Conservation (phyloP, 2,329 filamentous ascomycete species). For the Orbilia ellipsospora region DNA sequence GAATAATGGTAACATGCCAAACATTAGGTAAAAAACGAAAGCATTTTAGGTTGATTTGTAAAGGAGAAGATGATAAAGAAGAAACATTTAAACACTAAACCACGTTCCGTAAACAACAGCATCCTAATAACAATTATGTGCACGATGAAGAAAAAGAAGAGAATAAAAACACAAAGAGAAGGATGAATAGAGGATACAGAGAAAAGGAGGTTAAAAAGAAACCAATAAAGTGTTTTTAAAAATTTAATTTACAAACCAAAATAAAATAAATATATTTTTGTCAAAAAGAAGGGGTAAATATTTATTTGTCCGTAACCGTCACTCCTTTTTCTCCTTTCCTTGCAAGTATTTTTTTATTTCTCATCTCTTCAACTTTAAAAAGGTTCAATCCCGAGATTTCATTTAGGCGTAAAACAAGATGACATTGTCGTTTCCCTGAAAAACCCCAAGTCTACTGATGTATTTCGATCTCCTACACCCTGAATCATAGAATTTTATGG, state of each 20-base stretch:
- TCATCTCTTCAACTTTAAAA: too few species aligned
- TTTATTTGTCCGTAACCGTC: slow-evolving; percentile 16
- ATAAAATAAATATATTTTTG: slow-evolving; percentile 35
- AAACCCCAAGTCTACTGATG: neutral
- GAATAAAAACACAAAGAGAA: slow-evolving; percentile 14
- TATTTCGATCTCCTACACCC: neutral
- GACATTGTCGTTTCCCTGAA: neutral
- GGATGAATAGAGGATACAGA: slow-evolving; percentile 9
- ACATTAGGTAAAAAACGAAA: slow-evolving; percentile 15
- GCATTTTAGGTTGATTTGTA: slow-evolving; percentile 29
- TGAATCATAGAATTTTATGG: neutral
- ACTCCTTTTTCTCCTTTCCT: slow-evolving; percentile 13
- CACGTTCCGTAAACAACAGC: too few species aligned
- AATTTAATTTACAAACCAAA: slow-evolving; percentile 55
- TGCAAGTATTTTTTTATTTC: neutral
- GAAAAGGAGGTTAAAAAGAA: too few species aligned
- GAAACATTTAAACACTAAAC: neutral
- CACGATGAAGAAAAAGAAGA: slow-evolving; percentile 22
- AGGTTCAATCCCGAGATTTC: too few species aligned
- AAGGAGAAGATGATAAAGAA: slow-evolving; percentile 9
- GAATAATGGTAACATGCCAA: slow-evolving; percentile 16
- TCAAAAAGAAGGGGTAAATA: neutral
- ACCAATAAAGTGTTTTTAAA: slow-evolving; percentile 31
- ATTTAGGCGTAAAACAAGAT: too few species aligned
- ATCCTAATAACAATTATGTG: slow-evolving; percentile 38